Base-by-base conservation (phyloP, 257 asterid species). In the Nemophila menziesii region DNA sequence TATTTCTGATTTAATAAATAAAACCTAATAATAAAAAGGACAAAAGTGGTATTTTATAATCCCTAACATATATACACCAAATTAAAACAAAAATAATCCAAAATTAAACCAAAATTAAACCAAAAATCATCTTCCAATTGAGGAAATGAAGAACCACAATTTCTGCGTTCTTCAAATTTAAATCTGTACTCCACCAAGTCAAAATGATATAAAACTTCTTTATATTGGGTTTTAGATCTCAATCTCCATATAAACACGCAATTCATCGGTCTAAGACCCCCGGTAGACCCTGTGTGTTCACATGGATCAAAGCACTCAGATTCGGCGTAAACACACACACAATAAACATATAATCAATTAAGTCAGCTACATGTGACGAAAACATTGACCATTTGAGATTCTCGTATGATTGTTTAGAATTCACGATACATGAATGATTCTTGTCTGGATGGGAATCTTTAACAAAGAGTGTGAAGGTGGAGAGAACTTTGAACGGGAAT, bases 281-380 rank as follows among this genome's bases (percentile, higher is more conserved):
- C 1, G 69, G 74, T 12, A 44, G 86, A 15, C 41, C 43, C 20
- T 67, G 86, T 4, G 92, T 75, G 73, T 73, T 15, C 50, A 77
- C 81, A 3, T 73, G 92, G 92, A 77, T 80, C 13, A 83, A 79
- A 20, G 76, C 74, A 0, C 65, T 77, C 0, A 82, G 84, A 1
- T 10, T 80, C 21, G 76, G 68, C 9, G 60, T 59, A 20, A 63
- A 54, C 27, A 11, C 60, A 21, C 75, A 69, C 48, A 62, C 45
- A n/a, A 48, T 77, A 50, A 66, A 71, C 1, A 67, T 73, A 11
- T 78, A 69, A 61, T 76, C 87, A 0, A 77, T 66, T 0, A 71
- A 63, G 38, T 64, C 80, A 2, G 45, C 52, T 1, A 36, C 36
- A 29, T 80, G 84, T 82, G 62, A 80, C 3, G 16, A 40, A 3